phyloP scores from a whole-genome alignment of 1,284 basidiomycete genomes.

The Spongispora temasekensis region DNA sequence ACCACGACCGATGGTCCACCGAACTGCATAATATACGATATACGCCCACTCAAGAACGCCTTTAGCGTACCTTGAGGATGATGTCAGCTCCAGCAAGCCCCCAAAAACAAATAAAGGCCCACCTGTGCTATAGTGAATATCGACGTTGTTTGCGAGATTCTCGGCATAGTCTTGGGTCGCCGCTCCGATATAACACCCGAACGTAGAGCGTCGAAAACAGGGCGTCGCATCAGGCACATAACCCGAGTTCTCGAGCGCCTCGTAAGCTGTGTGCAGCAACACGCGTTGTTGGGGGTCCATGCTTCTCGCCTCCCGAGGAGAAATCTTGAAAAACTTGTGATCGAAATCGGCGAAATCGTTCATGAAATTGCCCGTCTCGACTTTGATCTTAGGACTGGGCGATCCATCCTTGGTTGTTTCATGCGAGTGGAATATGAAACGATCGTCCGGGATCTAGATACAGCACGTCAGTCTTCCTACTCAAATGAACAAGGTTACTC shows the following conservation, averaged over 20 bases:
- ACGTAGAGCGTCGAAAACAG: conserved; percentile 50
- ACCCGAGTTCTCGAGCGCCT: conserved; percentile 69
- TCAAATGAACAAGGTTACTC: conserved; percentile 9
- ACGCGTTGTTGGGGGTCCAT: conserved; percentile 78
- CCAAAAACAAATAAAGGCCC: conserved; percentile 16
- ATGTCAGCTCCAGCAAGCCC: too few relatives aligned
- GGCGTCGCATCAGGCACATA: conserved; percentile 61
- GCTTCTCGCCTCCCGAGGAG: conserved; percentile 66
- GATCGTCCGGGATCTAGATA: conserved; percentile 55
- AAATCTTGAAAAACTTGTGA: conserved; percentile 69
- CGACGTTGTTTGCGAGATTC: conserved; percentile 61
- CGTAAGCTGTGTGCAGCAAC: conserved; percentile 62
- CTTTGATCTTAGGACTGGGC: conserved; percentile 48
- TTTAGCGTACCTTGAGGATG: conserved; percentile 55
- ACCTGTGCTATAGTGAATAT: conserved; percentile 74
- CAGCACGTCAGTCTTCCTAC: conserved; percentile 6
- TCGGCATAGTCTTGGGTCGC: conserved; percentile 70
- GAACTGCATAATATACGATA: conserved; percentile 67
- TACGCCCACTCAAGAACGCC: conserved; percentile 68
- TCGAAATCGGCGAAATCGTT: conserved; percentile 60
- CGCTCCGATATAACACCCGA: conserved; percentile 67
- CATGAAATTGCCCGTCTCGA: conserved; percentile 65
- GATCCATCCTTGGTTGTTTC: conserved; percentile 23
- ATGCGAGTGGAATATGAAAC: conserved; percentile 54
- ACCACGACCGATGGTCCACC: conserved; percentile 69